phyloP scores from a whole-genome alignment of 169 alveolate genomes.

The Eimeria praecox region DNA sequence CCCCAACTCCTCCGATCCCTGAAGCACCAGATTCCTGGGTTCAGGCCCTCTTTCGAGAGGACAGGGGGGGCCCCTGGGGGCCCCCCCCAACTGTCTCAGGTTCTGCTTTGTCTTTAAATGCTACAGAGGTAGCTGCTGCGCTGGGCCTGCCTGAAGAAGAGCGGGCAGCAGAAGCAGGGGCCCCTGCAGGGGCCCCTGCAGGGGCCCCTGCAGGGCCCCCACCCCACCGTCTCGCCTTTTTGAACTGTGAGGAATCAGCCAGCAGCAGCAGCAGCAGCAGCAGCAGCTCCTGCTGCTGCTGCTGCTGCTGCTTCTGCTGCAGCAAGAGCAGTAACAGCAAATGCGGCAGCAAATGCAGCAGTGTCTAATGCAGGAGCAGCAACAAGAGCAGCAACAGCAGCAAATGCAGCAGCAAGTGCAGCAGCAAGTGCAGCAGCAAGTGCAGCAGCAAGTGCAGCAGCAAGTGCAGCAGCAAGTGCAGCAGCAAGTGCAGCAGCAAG shows the following conservation, averaged over 20 bases:
- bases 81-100: not conserved
- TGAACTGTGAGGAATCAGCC: not conserved
- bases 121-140: not conserved
- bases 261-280: not conserved
- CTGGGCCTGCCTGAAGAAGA: conserved; percentile 19
- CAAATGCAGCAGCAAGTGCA: conserved; percentile 8
- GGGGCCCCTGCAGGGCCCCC: conserved; percentile 45
- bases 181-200: conserved; percentile 18
- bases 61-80: conserved; percentile 35
- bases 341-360: not conserved
- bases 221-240: conserved; percentile 16
- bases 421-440: not conserved
- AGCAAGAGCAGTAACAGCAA: not conserved
- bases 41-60: not conserved
- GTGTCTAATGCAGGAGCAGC: not conserved
- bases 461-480: not conserved
- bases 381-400: no score
- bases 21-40: conserved; percentile 16
- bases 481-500: not conserved
- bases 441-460: conserved; percentile 21
- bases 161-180: not conserved
- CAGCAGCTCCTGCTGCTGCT: not conserved
- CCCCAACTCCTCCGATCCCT: not conserved
- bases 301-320: not conserved
- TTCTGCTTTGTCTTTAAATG: not conserved